Base-by-base conservation (phyloP, 225 moss, liverwort and hornwort genomes). In the Takakia lepidozioides region DNA sequence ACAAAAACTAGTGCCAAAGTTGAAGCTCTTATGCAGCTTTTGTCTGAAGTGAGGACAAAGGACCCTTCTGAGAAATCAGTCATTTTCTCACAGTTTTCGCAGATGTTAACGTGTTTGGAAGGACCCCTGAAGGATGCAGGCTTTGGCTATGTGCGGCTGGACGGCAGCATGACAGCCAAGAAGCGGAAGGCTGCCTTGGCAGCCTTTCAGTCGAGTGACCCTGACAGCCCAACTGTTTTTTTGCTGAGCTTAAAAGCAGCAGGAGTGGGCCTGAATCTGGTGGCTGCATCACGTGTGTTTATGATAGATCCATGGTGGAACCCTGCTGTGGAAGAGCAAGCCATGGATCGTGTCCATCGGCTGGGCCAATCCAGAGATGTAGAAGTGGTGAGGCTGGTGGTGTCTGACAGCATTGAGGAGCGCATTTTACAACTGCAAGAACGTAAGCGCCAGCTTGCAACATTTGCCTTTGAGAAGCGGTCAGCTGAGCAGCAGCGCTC, bases 291-390 rank as follows among this genome's bases (percentile, higher is more conserved):
- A 5, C 54, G 80, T 22, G 80, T 74, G 14, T 80, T 62, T 53
- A 74, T 81, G 76, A 52, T 75, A 59, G 81, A 81, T 46, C 68
- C 72, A 22, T 81, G 81, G 81, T 81, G 81, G 81, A 81, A 81
- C 36, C 81, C 81, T 26, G 72, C 72, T 25, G 76, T 72, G 13
- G 81, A 81, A 62, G 76, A 72, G 65, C 81, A 81, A 49, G 81
- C 81, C 27, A 71, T 81, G 68, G 81, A 81, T 27, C 71, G 81
- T 32, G 76, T 75, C 7, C 76, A 81, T 41, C 58, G 81, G 53
- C 55, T 81, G 51, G 81, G 81, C 24, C 81, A 81, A 61, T 72
- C 65, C 25, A 55, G 76, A 49, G 75, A 80, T 41, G 80, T 80
- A 17, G 63, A 61, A 54, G 80, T 80, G 4, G 65, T 74, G 56